phyloP scores from a whole-genome alignment of 306 rosid species.

The Rosa chinensis region DNA sequence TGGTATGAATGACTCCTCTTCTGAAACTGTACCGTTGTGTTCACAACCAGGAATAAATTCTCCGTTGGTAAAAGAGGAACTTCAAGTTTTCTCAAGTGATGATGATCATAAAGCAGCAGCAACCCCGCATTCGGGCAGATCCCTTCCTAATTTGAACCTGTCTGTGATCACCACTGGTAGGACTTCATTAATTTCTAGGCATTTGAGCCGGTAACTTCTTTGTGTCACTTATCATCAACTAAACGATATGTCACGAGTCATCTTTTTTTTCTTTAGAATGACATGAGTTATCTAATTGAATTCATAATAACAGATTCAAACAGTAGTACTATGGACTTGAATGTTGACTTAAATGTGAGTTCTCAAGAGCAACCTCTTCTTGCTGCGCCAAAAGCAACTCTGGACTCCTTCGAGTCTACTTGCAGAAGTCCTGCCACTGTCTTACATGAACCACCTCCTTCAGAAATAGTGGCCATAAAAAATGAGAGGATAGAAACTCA shows the following conservation, averaged over 20 bases:
- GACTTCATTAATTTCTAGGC: conserved; percentile 8
- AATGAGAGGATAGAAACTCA: conserved; percentile 21
- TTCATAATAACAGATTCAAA: conserved; percentile 34
- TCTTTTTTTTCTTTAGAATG: not conserved
- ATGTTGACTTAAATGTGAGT: conserved; percentile 38
- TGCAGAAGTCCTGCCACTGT: conserved; percentile 41
- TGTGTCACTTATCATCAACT: not conserved
- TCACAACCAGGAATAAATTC: conserved; percentile 29
- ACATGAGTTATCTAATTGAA: conserved; percentile 18
- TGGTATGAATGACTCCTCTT: conserved; percentile 29
- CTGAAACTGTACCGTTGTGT: conserved; percentile 23
- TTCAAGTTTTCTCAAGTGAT: conserved; percentile 23
- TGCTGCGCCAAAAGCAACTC: conserved; percentile 21
- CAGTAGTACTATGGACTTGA: conserved; percentile 31
- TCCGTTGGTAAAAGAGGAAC: conserved; percentile 26
- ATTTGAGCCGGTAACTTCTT: conserved; percentile 2
- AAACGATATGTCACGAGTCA: conserved; percentile 15
- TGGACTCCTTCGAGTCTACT: conserved; percentile 38
- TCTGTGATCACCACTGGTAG: conserved; percentile 44
- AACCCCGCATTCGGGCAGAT: conserved; percentile 11
- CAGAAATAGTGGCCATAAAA: conserved; percentile 27
- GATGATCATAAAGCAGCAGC: conserved; percentile 23
- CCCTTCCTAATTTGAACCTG: conserved; percentile 34
- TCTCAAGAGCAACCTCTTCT: conserved; percentile 35
- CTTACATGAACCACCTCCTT: conserved; percentile 34